Conservation (phyloP, 164 flowering plant species). For the Piper betle region DNA sequence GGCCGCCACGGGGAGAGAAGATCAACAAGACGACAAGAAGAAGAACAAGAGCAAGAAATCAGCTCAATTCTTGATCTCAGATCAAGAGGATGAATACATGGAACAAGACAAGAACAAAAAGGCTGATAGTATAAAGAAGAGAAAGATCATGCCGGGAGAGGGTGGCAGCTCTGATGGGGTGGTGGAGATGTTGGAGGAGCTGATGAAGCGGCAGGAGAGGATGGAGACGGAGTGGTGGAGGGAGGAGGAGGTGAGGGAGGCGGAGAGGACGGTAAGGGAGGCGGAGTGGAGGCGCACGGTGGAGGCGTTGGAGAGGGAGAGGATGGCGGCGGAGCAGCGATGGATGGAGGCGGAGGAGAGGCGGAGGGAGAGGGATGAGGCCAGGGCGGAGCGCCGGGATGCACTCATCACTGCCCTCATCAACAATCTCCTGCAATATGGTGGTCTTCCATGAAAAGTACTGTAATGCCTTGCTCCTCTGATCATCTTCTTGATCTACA, state of each 20-base stretch:
- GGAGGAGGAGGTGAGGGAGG: conserved; percentile 48
- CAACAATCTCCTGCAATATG: conserved; percentile 58
- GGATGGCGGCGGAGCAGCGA: conserved; percentile 55
- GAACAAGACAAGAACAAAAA: conserved; percentile 10
- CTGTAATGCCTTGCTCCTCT: too few relatives aligned
- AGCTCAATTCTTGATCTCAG: too few relatives aligned
- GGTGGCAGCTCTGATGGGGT: conserved; percentile 6
- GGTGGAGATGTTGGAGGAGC: conserved; percentile 57
- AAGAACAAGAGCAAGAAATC: too few relatives aligned
- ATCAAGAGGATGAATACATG: conserved; percentile 56
- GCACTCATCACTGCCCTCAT: conserved; percentile 60
- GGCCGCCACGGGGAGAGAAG: conserved; percentile 11
- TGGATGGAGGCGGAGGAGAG: conserved; percentile 89
- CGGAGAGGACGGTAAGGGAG: conserved; percentile 57
- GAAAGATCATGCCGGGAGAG: conserved; percentile 8
- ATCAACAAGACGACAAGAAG: too few relatives aligned
- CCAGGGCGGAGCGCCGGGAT: conserved; percentile 82
- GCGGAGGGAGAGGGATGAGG: conserved; percentile 63
- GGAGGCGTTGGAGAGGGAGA: conserved; percentile 72
- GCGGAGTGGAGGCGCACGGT: conserved; percentile 69
- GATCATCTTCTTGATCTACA: too few relatives aligned
- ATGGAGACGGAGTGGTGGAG: conserved; percentile 73
- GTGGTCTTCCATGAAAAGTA: conserved; percentile 14
- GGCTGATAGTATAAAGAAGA: conserved; percentile 21
- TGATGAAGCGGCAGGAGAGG: conserved; percentile 58